Evolutionary conservation across 441 rosid genomes (phyloP), one percentile per base, ranked within the genome.

Genomic region (Croton setiger): DNA sequence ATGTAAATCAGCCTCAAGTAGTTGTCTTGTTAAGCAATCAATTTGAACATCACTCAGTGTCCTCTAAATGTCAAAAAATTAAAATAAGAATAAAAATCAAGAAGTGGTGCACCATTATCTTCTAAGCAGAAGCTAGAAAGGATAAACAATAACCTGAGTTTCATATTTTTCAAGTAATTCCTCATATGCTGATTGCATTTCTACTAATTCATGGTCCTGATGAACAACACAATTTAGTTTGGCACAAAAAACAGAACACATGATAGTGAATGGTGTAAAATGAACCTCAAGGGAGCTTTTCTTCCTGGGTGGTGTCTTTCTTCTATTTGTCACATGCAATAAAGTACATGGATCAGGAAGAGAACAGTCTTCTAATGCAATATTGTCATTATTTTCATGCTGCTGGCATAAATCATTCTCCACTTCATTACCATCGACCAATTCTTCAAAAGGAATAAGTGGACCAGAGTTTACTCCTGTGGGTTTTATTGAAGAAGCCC

Each of bases 321-420:
- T 90, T 74, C 98, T 87, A 72, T 76, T 90, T 73, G 97, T 94
- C 60, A 90, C 92, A 70, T 86, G 86, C 79, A 87, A 70, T 73
- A 92, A 81, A 68, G 89, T 79, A 75, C 85, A 75, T 75, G 97
- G 91, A 82, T 88, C 78, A 35, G 96, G 99, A 76, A 89, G 77
- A 60, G 69, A 64, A 75, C 82, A 77, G 63, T 74, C 89, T 78
- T 80, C 88, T 20, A 35, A 35, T 27, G 68, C 48, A 71, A 33
- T 72, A 72, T 23, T 70, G 31, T 74, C 74, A 69, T 53, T 63
- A 67, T 78, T 81, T 77, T 82, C 85, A 53, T 77, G 80, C 76
- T 75, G 81, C 77, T 80, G 79, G 51, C 47, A 79, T 64, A 72
- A 60, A 51, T 67, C 74, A 59, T 75, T 75, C 45, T 58, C 74